A percentile compares a stretch with the other conserved stretches of the same genome.
These are phyloP conservation scores for Barnettozyma siamensis DNA, from an alignment of 805 yeast species.

Conservation along the genomic window DNA sequence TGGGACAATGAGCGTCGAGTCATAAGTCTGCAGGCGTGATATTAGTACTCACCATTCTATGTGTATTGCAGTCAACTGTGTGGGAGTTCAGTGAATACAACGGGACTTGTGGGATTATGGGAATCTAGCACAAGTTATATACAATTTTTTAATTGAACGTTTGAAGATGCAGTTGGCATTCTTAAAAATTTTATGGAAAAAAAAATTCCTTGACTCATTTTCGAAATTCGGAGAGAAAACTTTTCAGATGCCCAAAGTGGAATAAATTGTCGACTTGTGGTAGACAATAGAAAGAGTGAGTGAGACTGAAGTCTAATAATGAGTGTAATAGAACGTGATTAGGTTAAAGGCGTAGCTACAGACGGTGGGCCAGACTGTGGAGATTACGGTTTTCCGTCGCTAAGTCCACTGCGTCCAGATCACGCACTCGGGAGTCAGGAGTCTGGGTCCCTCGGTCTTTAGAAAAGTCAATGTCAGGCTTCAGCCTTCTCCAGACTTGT, in stretches of 20 bases:
- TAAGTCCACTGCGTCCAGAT: too few species aligned
- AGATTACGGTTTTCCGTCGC: too few species aligned
- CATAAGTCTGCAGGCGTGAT: too few species aligned
- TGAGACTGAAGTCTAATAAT: neutral
- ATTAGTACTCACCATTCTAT: neutral
- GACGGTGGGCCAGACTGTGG: too few species aligned
- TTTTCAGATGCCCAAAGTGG: neutral
- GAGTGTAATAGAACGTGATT: too few species aligned
- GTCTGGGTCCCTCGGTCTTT: too few species aligned
- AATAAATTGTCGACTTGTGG: neutral
- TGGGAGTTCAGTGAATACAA: neutral
- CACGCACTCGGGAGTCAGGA: too few species aligned
- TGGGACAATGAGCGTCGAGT: neutral
- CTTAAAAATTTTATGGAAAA: neutral
- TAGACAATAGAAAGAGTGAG: too few species aligned
- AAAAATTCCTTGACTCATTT: neutral
- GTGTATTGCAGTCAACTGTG: neutral
- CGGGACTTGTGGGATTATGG: neutral
- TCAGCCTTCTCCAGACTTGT: too few species aligned
- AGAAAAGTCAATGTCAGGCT: too few species aligned
- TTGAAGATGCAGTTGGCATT: neutral
- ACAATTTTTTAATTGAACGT: neutral
- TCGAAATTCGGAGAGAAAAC: neutral
- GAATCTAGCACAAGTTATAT: too few species aligned
- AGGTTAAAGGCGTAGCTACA: too few species aligned